Percentiles rank a stretch among this genome's conserved stretches.
phyloP scores from a whole-genome alignment of 805 yeast genomes.

The Saturnispora zaruensis region DNA sequence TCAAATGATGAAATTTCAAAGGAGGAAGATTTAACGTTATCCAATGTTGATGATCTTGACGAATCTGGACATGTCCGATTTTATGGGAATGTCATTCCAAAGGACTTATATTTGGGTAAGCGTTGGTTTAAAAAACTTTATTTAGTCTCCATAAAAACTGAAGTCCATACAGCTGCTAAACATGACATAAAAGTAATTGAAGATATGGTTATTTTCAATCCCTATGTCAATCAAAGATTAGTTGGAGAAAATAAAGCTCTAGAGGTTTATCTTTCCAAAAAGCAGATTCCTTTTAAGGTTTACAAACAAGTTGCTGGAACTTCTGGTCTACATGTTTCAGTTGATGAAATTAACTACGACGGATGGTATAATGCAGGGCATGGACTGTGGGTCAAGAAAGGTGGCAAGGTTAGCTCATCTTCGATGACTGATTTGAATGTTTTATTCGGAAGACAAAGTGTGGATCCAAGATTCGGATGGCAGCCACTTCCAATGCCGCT shows the following conservation, averaged over 20 bases:
- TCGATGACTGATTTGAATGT: conserved; percentile 56
- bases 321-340: not conserved
- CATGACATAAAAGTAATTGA: conserved; percentile 6
- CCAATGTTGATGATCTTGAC: conserved; percentile 4
- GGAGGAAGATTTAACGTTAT: not conserved
- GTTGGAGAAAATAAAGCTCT: not conserved
- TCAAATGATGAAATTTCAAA: not conserved
- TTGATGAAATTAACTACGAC: not conserved
- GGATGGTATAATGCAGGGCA: conserved; percentile 18
- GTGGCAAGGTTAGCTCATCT: conserved; percentile 25
- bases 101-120: conserved; percentile 2
- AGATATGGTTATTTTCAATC: conserved; percentile 4
- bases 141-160: conserved; percentile 1
- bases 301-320: conserved; percentile 5
- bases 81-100: conserved; percentile 3
- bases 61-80: conserved; percentile 3
- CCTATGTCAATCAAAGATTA: not conserved
- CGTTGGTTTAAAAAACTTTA: conserved; percentile 4
- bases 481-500: conserved; percentile 8
- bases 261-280: not conserved
- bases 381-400: conserved; percentile 58
- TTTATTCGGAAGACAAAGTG: conserved; percentile 63
- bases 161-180: conserved; percentile 7
- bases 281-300: conserved; percentile 5
- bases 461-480: conserved; percentile 77